Conservation (phyloP, 805 yeast genomes). For the Candida ponderosae region DNA sequence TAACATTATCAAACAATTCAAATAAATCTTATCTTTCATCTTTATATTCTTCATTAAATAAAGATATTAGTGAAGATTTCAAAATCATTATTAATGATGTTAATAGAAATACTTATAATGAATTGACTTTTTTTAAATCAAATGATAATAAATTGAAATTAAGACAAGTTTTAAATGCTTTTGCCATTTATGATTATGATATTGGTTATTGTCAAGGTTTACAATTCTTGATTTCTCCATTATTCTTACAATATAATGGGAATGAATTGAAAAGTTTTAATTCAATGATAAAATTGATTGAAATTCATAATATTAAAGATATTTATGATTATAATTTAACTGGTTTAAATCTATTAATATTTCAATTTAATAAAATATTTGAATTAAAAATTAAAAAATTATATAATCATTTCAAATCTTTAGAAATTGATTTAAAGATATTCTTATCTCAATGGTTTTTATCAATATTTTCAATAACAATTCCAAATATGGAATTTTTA, state of each 20-base stretch:
- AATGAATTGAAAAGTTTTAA: constrained; percentile 37
- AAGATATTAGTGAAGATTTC: constrained; percentile 34
- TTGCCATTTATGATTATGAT: constrained; percentile 54
- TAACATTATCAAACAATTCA: constrained; percentile 16
- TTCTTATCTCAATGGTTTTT: constrained; percentile 63
- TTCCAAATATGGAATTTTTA: constrained; percentile 41
- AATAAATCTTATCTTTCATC: constrained; percentile 17
- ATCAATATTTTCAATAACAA: constrained; percentile 49
- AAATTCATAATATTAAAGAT: constrained; percentile 45
- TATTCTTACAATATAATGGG: constrained; percentile 35
- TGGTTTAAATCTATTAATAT: constrained; percentile 44
- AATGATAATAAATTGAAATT: constrained; percentile 32
- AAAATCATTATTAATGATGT: constrained; percentile 48
- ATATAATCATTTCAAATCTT: constrained; percentile 30
- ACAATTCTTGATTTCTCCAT: constrained; percentile 53
- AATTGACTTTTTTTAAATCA: constrained; percentile 37
- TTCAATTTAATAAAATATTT: constrained; percentile 41
- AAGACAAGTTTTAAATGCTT: constrained; percentile 51
- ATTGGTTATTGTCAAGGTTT: constrained; percentile 67
- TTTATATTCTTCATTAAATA: constrained; percentile 28
- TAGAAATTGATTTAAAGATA: constrained; percentile 34
- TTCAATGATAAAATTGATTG: constrained; percentile 50
- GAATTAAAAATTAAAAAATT: constrained; percentile 32
- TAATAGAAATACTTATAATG: constrained; percentile 47
- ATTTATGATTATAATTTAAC: constrained; percentile 46